Base-by-base conservation (phyloP, 805 yeast species). In the Cyberlindnera euphorbiiphila region DNA sequence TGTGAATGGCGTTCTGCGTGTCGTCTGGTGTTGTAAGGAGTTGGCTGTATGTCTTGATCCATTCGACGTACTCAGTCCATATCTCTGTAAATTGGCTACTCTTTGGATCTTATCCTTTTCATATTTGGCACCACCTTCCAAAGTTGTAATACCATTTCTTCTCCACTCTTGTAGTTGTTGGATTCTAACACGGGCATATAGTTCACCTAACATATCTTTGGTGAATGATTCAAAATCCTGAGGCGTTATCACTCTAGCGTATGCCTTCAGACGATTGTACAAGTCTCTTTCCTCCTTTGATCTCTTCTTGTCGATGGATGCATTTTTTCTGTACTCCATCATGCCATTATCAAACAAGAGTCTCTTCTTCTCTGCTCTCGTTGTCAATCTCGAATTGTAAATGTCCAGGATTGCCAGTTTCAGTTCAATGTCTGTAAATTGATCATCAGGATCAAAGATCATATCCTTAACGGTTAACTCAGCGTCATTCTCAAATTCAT, bases 401-500 rank as follows among this genome's bases (percentile, higher is more conserved):
- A 93, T 89, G 46, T 87, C 95, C 49, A 93, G 65, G 2, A 89
- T 81, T 0, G 95, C 78, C 44, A 93, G 69, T 60, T 93, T 93
- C 56, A 93, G 72, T 55, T 93, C 95, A 31, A 91, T 83, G 57
- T 93, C 98, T 28, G 81, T 79, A 16, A 82, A 78, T 37, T 80
- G 78, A 54, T 93, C 99, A 47, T 91, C 98, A 0, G 91, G 85
- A 52, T 93, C 98, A 55, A 94, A 93, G 2, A 82, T 74, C 95
- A 93, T 86, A 58, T 93, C 98, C 56, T 93, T 93, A 14, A 93
- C 86, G 0, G 93, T 81, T 39, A 82, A 71, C 61, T 93, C 99
- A 0, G 98, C 98, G 39, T 93, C 99, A 53, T 93, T 93, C 58
- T 93, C 98, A 26, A 85, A 88, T 59, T 93, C 99, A 42, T 82